Evolutionary conservation across 2,329 filamentous ascomycete genomes (phyloP).

Genomic region (Chrysoporthe puriensis): DNA sequence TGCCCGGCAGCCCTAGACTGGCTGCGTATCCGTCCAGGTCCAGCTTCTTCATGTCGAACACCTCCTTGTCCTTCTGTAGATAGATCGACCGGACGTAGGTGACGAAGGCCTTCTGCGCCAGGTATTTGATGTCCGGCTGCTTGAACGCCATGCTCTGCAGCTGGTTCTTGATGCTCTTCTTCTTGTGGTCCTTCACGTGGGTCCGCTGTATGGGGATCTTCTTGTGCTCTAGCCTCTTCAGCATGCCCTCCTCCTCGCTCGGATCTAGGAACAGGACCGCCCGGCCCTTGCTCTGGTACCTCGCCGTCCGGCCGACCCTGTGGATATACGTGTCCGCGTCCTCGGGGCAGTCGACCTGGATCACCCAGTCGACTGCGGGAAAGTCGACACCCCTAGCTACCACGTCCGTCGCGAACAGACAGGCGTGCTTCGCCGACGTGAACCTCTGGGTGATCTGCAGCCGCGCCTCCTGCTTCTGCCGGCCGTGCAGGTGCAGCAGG

Average conservation of each 20-base stretch:
- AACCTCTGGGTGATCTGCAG: slow-evolving; percentile 88
- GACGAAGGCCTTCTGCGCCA: slow-evolving; percentile 94
- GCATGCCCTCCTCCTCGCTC: slow-evolving; percentile 89
- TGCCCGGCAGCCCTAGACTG: slow-evolving; percentile 85
- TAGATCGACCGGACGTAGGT: slow-evolving; percentile 86
- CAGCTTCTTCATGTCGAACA: slow-evolving; percentile 83
- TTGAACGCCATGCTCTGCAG: slow-evolving; percentile 96
- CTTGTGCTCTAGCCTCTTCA: slow-evolving; percentile 81
- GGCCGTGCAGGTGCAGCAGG: slow-evolving; percentile 87
- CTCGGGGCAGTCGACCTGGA: slow-evolving; percentile 97
- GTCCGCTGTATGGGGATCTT: slow-evolving; percentile 88
- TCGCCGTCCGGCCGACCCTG: slow-evolving; percentile 90
- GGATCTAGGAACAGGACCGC: slow-evolving; percentile 92
- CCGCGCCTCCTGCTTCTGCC: slow-evolving; percentile 88
- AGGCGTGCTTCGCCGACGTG: slow-evolving; percentile 77
- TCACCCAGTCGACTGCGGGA: slow-evolving; percentile 95
- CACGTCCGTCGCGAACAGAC: slow-evolving; percentile 93
- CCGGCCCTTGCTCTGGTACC: slow-evolving; percentile 84
- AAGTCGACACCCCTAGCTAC: slow-evolving; percentile 94
- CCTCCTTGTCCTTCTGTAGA: slow-evolving; percentile 87
- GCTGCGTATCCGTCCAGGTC: slow-evolving; percentile 84
- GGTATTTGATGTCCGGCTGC: slow-evolving; percentile 88
- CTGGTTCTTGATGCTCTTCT: slow-evolving; percentile 80
- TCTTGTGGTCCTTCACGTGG: slow-evolving; percentile 87
- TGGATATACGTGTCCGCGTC: slow-evolving; percentile 98